A percentile compares a stretch with the other conserved stretches of the same genome.
Evolutionary conservation across 192 early-diverging fungal species (phyloP).

Genomic region (Jimgerdemannia flammicorona): DNA sequence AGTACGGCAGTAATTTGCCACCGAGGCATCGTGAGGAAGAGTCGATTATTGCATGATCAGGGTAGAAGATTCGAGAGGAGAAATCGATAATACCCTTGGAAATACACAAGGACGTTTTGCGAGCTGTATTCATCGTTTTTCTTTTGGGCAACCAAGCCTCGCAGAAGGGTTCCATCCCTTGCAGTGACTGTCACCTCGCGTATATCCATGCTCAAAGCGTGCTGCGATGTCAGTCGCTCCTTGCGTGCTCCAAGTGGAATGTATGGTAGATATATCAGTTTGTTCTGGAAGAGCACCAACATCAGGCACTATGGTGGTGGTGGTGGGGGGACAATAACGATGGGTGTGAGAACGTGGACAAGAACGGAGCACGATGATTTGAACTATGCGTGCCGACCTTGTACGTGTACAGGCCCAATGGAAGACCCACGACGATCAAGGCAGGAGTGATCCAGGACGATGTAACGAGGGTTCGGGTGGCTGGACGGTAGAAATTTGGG

Average conservation of each 20-base stretch:
- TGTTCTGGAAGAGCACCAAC: slow-evolving; percentile 36
- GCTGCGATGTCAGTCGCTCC: neutral
- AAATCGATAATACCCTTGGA: slow-evolving; percentile 30
- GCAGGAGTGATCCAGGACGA: neutral
- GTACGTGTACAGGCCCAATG: slow-evolving; percentile 10
- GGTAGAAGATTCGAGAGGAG: neutral
- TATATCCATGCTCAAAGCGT: neutral
- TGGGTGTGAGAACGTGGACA: no score
- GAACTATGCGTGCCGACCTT: slow-evolving; percentile 1
- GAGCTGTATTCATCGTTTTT: neutral
- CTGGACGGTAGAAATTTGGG: neutral
- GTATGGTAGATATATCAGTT: slow-evolving; percentile 39
- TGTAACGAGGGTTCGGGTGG: neutral
- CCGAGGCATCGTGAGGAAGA: no score
- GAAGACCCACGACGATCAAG: slow-evolving; percentile 4
- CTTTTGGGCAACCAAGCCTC: slow-evolving; percentile 13
- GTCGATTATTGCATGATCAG: neutral
- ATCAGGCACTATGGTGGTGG: slow-evolving; percentile 22
- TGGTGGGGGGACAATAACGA: no score
- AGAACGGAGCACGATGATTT: no score
- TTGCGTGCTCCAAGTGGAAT: slow-evolving; percentile 30
- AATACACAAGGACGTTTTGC: slow-evolving; percentile 30
- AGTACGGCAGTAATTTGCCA: no score
- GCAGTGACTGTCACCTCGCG: slow-evolving; percentile 11
- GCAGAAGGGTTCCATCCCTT: slow-evolving; percentile 2